Evolutionary conservation across 441 rosid genomes (phyloP).

Genomic region (Raphanus hybrid): DNA sequence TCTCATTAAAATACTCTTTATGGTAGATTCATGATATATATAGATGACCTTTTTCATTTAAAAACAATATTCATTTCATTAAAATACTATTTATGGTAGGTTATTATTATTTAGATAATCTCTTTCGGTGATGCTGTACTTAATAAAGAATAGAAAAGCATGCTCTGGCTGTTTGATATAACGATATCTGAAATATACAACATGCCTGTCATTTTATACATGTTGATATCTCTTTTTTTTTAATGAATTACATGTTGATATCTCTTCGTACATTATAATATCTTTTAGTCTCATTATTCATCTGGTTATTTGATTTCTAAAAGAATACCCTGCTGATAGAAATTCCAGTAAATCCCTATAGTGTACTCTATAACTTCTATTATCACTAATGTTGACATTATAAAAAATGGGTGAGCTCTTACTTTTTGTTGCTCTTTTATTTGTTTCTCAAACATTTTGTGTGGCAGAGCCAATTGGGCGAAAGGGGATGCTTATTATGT

Average conservation of each 20-base stretch:
- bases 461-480: slow-evolving; percentile 30
- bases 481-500: slow-evolving; percentile 17
- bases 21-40: not conserved
- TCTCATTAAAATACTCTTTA: not conserved
- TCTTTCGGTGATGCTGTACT: not conserved
- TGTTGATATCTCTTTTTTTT: not conserved
- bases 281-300: not conserved
- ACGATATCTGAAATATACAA: not conserved
- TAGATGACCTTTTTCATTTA: not conserved
- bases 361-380: not conserved
- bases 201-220: not conserved
- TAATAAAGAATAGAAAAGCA: not conserved
- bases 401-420: not conserved
- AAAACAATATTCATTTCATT: not conserved
- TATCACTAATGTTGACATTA: not conserved
- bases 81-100: not conserved
- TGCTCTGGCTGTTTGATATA: not conserved
- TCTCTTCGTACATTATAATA: not conserved
- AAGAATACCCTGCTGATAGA: not conserved
- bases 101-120: not conserved
- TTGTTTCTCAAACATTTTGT: slow-evolving; percentile 31
- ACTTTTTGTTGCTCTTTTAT: slow-evolving; percentile 5
- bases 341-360: not conserved
- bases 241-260: not conserved
- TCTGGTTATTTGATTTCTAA: not conserved